Evolutionary conservation across 179 eudicot genomes (phyloP).

Genomic region (Beta corolliflora): DNA sequence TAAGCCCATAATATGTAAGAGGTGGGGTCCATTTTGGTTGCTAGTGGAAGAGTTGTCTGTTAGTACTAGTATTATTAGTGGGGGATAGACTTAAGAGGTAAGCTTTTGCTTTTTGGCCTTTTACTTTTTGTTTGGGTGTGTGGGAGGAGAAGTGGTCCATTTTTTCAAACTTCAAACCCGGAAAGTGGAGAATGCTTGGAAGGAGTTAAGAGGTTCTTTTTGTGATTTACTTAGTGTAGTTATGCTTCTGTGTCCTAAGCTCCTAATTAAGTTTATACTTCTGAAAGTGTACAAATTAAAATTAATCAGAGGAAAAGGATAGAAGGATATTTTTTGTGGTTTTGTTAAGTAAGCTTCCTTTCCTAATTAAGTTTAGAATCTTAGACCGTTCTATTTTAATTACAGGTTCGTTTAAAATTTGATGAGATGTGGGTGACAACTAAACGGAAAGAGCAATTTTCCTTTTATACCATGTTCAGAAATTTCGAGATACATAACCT

Average conservation of each 20-base stretch:
- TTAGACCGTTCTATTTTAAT: not conserved
- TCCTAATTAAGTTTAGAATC: slow-evolving; percentile 10
- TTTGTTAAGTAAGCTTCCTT: not conserved
- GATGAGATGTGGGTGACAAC: too few relatives aligned
- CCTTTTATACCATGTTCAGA: too few relatives aligned
- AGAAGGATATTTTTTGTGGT: not conserved
- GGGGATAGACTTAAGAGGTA: slow-evolving; percentile 26
- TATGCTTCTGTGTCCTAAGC: not conserved
- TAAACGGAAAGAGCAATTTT: too few relatives aligned
- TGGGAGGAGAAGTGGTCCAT: slow-evolving; percentile 19
- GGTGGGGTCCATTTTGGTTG: slow-evolving; percentile 9
- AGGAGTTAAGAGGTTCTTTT: slow-evolving; percentile 1
- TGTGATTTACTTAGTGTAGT: slow-evolving; percentile 13
- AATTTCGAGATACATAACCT: too few relatives aligned
- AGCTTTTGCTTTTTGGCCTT: slow-evolving; percentile 29
- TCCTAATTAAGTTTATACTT: not conserved
- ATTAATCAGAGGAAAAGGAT: not conserved
- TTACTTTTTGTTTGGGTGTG: slow-evolving; percentile 20
- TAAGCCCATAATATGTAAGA: not conserved
- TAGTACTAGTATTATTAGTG: not conserved
- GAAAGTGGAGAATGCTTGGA: not conserved
- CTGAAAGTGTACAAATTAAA: not conserved
- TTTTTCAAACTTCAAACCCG: slow-evolving; percentile 6
- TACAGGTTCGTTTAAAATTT: too few relatives aligned
- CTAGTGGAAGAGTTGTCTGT: slow-evolving; percentile 26